A percentile compares a stretch with the other conserved stretches of the same genome.
These are phyloP conservation scores for Calvatia gigantea DNA, from an alignment of 768 basidiomycete species.

Conservation along the genomic window DNA sequence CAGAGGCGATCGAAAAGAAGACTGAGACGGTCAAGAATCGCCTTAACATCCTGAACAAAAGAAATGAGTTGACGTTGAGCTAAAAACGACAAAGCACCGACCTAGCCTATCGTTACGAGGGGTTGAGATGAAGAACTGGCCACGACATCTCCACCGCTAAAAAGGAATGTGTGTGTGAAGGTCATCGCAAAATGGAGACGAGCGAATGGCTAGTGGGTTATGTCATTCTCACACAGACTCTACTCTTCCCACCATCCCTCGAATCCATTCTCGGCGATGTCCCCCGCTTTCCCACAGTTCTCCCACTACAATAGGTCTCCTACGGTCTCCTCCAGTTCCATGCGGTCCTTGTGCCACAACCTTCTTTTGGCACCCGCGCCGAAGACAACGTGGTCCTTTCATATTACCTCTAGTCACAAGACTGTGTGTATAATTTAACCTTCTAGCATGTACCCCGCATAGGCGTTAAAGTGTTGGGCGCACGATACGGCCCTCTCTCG, in stretches of 20 bases:
- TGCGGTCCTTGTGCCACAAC: not conserved
- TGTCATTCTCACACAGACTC: not conserved
- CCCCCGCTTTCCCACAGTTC: not conserved
- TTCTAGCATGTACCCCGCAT: not conserved
- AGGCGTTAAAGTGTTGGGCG: not conserved
- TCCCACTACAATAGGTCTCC: too few species aligned
- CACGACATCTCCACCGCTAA: not conserved
- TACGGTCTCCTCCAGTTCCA: not conserved
- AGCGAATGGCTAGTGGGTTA: conserved; percentile 2
- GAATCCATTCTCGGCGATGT: not conserved
- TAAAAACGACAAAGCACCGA: not conserved
- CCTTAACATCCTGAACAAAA: conserved; percentile 6
- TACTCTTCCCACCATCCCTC: not conserved
- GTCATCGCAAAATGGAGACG: conserved; percentile 1
- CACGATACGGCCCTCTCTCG: not conserved
- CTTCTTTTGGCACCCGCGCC: not conserved
- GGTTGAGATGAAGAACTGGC: not conserved
- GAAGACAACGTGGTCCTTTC: not conserved
- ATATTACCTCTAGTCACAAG: conserved; percentile 7
- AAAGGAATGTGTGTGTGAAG: conserved; percentile 9
- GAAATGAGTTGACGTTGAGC: not conserved
- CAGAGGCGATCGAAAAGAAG: conserved; percentile 10
- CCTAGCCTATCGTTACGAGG: not conserved
- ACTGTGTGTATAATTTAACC: not conserved
- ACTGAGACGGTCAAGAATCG: conserved; percentile 1